phyloP scores from a whole-genome alignment of 1,139 yeast species.

The Hansenula lynferdii region DNA sequence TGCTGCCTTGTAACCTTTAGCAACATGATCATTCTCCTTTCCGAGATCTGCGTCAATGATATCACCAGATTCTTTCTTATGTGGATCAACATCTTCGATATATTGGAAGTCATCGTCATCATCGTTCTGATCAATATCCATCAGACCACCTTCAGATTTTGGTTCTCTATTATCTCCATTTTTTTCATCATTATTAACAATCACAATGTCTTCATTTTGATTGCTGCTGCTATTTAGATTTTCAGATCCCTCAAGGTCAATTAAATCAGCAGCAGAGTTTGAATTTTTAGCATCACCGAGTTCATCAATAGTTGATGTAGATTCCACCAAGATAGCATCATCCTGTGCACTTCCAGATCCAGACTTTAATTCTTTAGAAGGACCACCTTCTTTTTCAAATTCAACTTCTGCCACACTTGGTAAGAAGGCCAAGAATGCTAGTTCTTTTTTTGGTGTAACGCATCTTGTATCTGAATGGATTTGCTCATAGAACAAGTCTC shows the following conservation, averaged over 20 bases:
- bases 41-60: too few species aligned
- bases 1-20: conserved; percentile 30
- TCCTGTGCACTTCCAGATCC: conserved; percentile 7
- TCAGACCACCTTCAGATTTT: conserved; percentile 6
- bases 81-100: neutral
- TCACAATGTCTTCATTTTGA: conserved; percentile 18
- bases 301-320: conserved; percentile 2
- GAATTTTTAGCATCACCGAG: neutral
- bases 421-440: conserved; percentile 85
- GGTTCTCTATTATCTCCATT: conserved; percentile 6
- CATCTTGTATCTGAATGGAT: conserved; percentile 57
- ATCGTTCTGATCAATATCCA: neutral
- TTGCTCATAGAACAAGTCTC: conserved; percentile 65
- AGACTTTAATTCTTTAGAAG: neutral
- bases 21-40: too few species aligned
- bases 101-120: too few species aligned
- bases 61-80: too few species aligned
- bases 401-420: conserved; percentile 67
- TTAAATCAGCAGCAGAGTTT: conserved; percentile 4
- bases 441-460: conserved; percentile 76
- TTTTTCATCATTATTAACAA: conserved; percentile 11
- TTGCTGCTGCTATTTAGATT: neutral
- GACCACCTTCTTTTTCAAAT: conserved; percentile 31
- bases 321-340: conserved; percentile 2
- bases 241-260: conserved; percentile 5